Evolutionary conservation across 2,329 filamentous ascomycete genomes (phyloP).

Genomic region (Immersiporthe knoxdaviesiana): DNA sequence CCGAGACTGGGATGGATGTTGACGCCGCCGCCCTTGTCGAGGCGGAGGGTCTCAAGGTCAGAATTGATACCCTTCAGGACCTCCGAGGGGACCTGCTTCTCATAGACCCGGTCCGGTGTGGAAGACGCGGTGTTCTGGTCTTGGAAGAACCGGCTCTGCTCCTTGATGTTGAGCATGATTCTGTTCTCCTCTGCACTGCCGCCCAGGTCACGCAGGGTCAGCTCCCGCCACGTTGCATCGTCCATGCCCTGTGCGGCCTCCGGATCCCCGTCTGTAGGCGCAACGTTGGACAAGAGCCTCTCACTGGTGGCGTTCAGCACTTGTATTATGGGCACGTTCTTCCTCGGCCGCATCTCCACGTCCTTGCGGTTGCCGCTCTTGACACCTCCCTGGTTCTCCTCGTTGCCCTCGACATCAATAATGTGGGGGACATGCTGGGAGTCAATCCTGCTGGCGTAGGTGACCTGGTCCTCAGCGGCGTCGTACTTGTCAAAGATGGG

Average conservation of each 20-base stretch:
- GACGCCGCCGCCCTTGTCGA: conserved; percentile 53
- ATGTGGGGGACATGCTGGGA: conserved; percentile 79
- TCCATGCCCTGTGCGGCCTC: conserved; percentile 69
- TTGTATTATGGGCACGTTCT: conserved; percentile 84
- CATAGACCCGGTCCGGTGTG: conserved; percentile 57
- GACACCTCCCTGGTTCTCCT: conserved; percentile 88
- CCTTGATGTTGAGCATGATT: conserved; percentile 83
- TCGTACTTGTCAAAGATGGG: conserved; percentile 85
- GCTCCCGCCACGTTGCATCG: conserved; percentile 72
- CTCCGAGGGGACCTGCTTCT: conserved; percentile 69
- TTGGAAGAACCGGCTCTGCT: conserved; percentile 83
- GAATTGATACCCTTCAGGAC: conserved; percentile 67
- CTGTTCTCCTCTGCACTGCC: conserved; percentile 74
- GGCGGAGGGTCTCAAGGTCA: conserved; percentile 60
- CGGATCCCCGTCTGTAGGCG: conserved; percentile 73
- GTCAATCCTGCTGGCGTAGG: conserved; percentile 56
- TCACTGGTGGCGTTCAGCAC: conserved; percentile 89
- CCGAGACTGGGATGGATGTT: conserved; percentile 68
- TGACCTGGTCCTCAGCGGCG: conserved; percentile 66
- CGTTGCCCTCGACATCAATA: conserved; percentile 91
- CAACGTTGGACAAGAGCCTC: conserved; percentile 88
- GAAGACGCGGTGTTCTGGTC: conserved; percentile 55
- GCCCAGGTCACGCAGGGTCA: conserved; percentile 79
- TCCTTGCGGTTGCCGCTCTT: conserved; percentile 84
- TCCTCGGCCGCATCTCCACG: conserved; percentile 81